phyloP scores from a whole-genome alignment of 345 rosid species.

The Syzygium oleosum region DNA sequence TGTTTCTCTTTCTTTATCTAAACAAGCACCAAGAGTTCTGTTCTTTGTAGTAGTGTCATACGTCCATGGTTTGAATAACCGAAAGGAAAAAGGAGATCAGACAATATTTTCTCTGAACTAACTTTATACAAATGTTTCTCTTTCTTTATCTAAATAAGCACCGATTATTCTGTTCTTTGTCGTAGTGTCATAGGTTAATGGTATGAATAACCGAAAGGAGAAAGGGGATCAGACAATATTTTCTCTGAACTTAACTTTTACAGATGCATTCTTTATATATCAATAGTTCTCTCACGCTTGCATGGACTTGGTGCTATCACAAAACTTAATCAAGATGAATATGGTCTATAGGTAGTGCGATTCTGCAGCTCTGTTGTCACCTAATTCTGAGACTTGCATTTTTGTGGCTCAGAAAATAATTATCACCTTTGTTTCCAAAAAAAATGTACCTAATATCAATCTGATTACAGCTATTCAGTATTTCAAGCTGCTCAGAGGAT shows the following conservation, averaged over 20 bases:
- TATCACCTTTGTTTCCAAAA: background rate
- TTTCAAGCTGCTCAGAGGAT: slow-evolving; percentile 18
- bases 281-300: background rate
- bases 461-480: slow-evolving; percentile 9
- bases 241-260: background rate
- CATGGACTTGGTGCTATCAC: background rate
- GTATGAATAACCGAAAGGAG: background rate
- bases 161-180: background rate
- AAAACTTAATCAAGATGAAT: background rate
- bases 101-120: background rate
- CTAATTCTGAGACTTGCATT: background rate
- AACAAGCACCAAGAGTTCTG: background rate
- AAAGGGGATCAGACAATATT: background rate
- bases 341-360: background rate
- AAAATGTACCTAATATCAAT: background rate
- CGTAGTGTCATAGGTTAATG: background rate
- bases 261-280: background rate
- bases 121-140: background rate
- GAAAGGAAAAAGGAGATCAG: background rate
- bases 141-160: background rate
- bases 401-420: background rate
- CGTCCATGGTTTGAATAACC: background rate
- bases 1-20: background rate
- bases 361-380: background rate
- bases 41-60: background rate